Evolutionary conservation across 139 green algal species (phyloP), one percentile per base, ranked within the genome.

Genomic region (Coccomyxa sp.): DNA sequence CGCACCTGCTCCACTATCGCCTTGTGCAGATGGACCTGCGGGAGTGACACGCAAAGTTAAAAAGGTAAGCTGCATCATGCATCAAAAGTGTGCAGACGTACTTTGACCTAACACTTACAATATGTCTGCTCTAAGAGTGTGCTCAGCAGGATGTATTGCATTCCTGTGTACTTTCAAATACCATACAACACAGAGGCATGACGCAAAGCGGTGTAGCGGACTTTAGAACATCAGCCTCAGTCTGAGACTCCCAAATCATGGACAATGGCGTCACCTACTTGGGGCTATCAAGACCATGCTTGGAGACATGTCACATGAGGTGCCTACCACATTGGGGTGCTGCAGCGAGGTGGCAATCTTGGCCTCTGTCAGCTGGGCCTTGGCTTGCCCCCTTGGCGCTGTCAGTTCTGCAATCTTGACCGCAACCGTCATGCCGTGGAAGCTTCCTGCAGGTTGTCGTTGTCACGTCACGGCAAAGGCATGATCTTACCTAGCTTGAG

Each of bases 241-340:
- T n/a, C n/a, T n/a, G n/a, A n/a, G n/a, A n/a, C n/a, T n/a, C n/a
- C n/a, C n/a, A n/a, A n/a, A n/a, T n/a, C n/a, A n/a, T n/a, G n/a
- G n/a, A n/a, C n/a, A n/a, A n/a, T n/a, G n/a, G n/a, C n/a, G n/a
- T n/a, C n/a, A n/a, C n/a, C n/a, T n/a, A n/a, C n/a, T n/a, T n/a
- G n/a, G n/a, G n/a, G n/a, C n/a, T 4, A 7, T 10, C 5, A 22
- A 31, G 50, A 64, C 50, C 2, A 64, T 64, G 50, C 18, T 22
- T 64, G 50, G 50, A 64, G 50, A 18, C 27, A 38, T 68, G 39
- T 6, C 39, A 68, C 64, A 6, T 35, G 39, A 8, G 24, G 39
- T 75, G 9, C 37, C 27, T 31, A 78, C 74, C 74, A 78, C 74
- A 35, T 29, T 37, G 35, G 74, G 74, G 27, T 78, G 74, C 34